Evolutionary conservation across 1,139 yeast genomes (phyloP).

Genomic region (Barnettozyma hawaiiensis): DNA sequence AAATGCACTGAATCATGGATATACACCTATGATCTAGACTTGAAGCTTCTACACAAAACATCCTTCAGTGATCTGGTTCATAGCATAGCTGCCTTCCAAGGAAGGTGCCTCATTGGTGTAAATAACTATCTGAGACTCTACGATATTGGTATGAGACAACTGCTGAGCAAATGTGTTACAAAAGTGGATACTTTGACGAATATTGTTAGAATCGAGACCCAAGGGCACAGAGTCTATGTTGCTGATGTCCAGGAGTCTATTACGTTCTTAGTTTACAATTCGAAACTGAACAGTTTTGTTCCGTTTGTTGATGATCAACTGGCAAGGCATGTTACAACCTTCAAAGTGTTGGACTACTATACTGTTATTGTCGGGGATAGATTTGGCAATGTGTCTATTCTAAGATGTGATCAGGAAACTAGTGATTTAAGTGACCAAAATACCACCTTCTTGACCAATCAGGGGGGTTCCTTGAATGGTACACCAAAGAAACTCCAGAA

Average conservation of each 20-base stretch:
- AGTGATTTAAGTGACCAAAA: constrained; percentile 23
- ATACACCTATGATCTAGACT: constrained; percentile 31
- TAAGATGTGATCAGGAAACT: constrained; percentile 48
- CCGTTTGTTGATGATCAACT: constrained; percentile 67
- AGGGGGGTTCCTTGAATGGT: constrained; percentile 42
- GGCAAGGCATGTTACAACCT: constrained; percentile 59
- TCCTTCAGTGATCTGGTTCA: constrained; percentile 43
- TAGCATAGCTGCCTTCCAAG: constrained; percentile 53
- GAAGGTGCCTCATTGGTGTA: constrained; percentile 56
- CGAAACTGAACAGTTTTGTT: constrained; percentile 45
- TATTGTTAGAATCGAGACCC: constrained; percentile 47
- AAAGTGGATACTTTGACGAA: constrained; percentile 35
- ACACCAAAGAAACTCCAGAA: constrained; percentile 48
- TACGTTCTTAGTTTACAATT: constrained; percentile 50
- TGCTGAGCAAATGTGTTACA: constrained; percentile 58
- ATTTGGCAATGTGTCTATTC: constrained; percentile 72
- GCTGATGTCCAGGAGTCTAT: constrained; percentile 69
- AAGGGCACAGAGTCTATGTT: constrained; percentile 56
- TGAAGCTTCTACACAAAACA: constrained; percentile 60
- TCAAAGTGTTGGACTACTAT: constrained; percentile 59
- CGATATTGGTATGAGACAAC: constrained; percentile 74
- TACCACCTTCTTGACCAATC: constrained; percentile 29
- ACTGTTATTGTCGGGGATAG: constrained; percentile 86
- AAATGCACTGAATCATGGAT: constrained; percentile 36
- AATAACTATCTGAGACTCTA: constrained; percentile 52